Evolutionary conservation across 2,329 filamentous ascomycete genomes (phyloP), one percentile per base, ranked within the genome.

Genomic region (Microsporum ferrugineum): DNA sequence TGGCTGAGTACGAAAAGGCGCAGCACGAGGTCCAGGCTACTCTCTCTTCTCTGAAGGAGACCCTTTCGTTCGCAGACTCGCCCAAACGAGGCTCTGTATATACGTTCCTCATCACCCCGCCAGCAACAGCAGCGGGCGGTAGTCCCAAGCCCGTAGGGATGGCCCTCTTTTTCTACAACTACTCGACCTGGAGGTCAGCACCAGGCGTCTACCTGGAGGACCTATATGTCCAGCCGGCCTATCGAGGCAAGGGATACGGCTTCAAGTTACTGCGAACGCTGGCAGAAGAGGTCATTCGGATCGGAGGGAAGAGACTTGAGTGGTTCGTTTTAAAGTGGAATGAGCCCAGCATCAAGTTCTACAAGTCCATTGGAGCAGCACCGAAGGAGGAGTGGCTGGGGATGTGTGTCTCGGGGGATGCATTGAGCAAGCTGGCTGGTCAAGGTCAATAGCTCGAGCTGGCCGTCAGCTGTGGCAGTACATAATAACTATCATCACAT

Each of bases 291-390:
- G 86, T 90, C 2, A 70, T 88, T 59, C 80, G 82, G 59, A 86
- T 91, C 65, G 79, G 82, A 2, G 91, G 91, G 0, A 85, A 81
- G 5, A 80, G 92, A 62, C 76, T 97, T 60, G 91, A 97, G 71
- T 97, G 92, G 92, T 85, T 82, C 66, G 94, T 96, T 64, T 75
- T 96, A 68, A 92, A 89, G 63, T 96, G 91, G 91, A 97, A 97
- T 71, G 84, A 89, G 78, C 88, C 89, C 5, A 91, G 88, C 72
- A 88, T 97, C 76, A 80, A 85, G 67, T 96, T 97, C 70, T 97
- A 97, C 69, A 74, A 80, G 65, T 69, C 71, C 60, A 67, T 79
- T 53, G 77, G 77, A 12, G 78, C 77, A 1, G 71, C 66, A 63
- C 68, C 67, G 53, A 77, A 77, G 75, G 73, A 77, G 41, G 78